Evolutionary conservation across 169 alveolate genomes (phyloP), one percentile per base, ranked within the genome.

Genomic region (Plasmodium adleri): DNA sequence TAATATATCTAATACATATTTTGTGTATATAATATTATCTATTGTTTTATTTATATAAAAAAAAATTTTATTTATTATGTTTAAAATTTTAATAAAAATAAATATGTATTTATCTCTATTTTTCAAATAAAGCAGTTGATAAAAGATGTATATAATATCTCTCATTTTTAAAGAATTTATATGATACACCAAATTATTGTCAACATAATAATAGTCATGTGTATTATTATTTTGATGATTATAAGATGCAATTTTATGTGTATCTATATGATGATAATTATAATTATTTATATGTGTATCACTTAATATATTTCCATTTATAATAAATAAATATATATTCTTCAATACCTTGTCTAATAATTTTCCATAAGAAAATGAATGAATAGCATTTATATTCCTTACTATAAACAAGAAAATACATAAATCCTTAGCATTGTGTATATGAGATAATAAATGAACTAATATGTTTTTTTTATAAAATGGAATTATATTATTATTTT

Each of bases 81-180:
- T 32, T 47, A 83, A 59, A 13, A 68, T 49, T 68, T 39, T 83
- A 17, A 83, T 68, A 68, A 83, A 68, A 22, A 83, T 10, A 58
- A 83, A 68, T 3, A 68, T 72, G 50, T 56, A 28, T 67, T 83
- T 83, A 26, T 15, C 10, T 4, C 32, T 52, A 26, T 49, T 45
- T 26, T 83, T 62, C 26, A 83, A 63, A 72, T 54, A 45, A 24
- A 26, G 45, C 54, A 83, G 7, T 58, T 83, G 91, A 54, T 83
- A 83, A 72, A 83, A 54, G 26, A 75, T 13, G 70, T 83, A 83
- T 49, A 83, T 70, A 26, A 83, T 72, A 62, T 83, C 91, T 72
- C 83, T 43, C 24, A 68, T 20, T 20, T 68, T 83, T 52, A 83
- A 62, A 15, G 59, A 56, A 56, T 83, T 54, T 17, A 58, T 68